Percentiles rank a stretch among this genome's conserved stretches.
phyloP scores from a whole-genome alignment of 2,329 filamentous ascomycete species.

The Sordariomycetes sp. region DNA sequence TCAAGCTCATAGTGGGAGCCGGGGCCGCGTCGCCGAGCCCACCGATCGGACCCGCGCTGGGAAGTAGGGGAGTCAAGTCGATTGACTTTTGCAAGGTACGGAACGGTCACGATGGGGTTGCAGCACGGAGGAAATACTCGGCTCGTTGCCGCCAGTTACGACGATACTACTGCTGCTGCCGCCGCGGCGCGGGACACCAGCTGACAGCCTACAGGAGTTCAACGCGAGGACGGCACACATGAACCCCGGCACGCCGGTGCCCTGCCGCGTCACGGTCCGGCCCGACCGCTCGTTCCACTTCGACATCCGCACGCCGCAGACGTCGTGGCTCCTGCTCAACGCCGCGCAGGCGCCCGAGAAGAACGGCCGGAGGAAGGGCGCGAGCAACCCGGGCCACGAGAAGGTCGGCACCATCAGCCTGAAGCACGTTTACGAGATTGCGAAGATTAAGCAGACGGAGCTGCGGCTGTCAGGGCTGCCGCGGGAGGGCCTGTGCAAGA shows the following conservation, averaged over 20 bases:
- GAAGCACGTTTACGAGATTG: slow-evolving; percentile 97
- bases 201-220: slow-evolving; percentile 60
- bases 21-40: slow-evolving; percentile 91
- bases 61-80: slow-evolving; percentile 95
- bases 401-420: slow-evolving; percentile 74
- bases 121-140: neutral
- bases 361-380: slow-evolving; percentile 69
- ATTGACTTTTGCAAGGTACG: slow-evolving; percentile 98
- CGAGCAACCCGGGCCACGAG: slow-evolving; percentile 61
- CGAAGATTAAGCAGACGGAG: slow-evolving; percentile 84
- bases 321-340: slow-evolving; percentile 75
- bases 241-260: slow-evolving; percentile 69
- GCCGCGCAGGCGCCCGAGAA: slow-evolving; percentile 64
- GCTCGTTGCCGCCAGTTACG: neutral
- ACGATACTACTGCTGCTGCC: neutral
- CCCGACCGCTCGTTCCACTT: slow-evolving; percentile 90
- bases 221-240: slow-evolving; percentile 88
- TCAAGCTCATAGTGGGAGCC: slow-evolving; percentile 95
- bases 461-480: slow-evolving; percentile 58
- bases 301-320: slow-evolving; percentile 87
- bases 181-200: neutral
- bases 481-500: slow-evolving; percentile 58
- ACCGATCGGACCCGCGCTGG: slow-evolving; percentile 88
- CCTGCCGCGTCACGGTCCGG: slow-evolving; percentile 80
- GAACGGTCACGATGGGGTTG: neutral